Percentiles rank a stretch among this genome's conserved stretches.
Conservation (phyloP, 148 eudicot genomes). For the Chenopodium suecicum region DNA sequence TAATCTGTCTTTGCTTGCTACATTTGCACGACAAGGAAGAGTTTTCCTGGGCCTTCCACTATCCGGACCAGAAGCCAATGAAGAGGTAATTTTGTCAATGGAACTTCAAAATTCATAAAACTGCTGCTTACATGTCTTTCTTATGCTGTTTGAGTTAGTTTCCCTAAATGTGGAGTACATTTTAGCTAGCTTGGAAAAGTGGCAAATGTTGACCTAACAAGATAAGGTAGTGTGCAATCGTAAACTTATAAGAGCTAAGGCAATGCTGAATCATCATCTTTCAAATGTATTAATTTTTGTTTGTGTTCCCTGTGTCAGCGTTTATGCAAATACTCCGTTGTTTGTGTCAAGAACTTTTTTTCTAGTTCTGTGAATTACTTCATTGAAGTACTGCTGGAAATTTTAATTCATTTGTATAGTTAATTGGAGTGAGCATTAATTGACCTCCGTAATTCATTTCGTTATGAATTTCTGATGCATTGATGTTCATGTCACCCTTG, state of each 20-base stretch:
- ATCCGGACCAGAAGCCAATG: constrained; percentile 72
- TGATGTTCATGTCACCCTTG: neutral
- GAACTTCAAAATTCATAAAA: neutral
- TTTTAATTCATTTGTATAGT: neutral
- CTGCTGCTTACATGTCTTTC: neutral
- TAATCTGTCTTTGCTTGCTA: constrained; percentile 89
- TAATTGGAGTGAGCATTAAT: neutral
- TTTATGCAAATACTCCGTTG: neutral
- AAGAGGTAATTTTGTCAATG: constrained; percentile 52
- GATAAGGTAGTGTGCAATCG: neutral
- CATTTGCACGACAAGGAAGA: constrained; percentile 95
- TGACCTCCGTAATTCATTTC: neutral
- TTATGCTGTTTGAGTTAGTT: neutral
- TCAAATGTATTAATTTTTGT: neutral
- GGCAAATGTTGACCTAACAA: neutral
- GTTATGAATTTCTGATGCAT: neutral
- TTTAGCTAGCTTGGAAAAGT: neutral
- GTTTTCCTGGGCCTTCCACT: constrained; percentile 76
- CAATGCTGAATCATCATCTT: neutral
- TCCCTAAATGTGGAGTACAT: neutral
- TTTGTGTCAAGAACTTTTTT: too few relatives aligned
- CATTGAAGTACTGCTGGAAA: neutral
- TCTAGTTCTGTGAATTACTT: neutral
- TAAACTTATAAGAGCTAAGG: neutral
- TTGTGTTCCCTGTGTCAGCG: neutral